These are phyloP conservation scores for Olyra latifolia DNA, from an alignment of 176 grass and related monocot genomes.

Conservation along the genomic window DNA sequence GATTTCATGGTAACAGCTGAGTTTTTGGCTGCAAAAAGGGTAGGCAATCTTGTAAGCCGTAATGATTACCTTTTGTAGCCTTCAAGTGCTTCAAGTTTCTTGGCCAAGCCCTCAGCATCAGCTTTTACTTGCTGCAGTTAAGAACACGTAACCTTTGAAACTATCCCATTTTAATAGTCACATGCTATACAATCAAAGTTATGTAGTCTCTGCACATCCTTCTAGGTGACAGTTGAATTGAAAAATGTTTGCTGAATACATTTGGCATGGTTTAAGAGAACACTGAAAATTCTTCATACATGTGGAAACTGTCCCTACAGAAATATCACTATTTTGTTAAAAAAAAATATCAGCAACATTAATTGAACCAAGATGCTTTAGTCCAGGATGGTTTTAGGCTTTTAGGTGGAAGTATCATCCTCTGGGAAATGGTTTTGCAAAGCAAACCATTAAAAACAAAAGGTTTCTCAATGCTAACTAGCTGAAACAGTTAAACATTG, in stretches of 20 bases:
- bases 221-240: background rate
- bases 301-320: background rate
- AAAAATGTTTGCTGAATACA: background rate
- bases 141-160: background rate
- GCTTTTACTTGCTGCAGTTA: conserved; percentile 58
- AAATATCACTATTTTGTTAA: background rate
- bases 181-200: background rate
- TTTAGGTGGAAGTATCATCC: conserved; percentile 9
- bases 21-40: background rate
- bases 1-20: background rate
- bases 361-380: background rate
- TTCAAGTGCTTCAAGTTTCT: conserved; percentile 66
- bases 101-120: conserved; percentile 49
- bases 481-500: background rate
- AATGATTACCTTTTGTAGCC: conserved; percentile 47
- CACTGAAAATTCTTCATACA: background rate
- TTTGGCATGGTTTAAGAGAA: background rate
- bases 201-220: background rate
- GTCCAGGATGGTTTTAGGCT: background rate
- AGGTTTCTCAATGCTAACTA: background rate
- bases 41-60: background rate
- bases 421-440: background rate
- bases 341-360: background rate
- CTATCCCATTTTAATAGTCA: background rate
- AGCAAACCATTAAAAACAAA: background rate